phyloP scores from a whole-genome alignment of 1,284 basidiomycete genomes.

The Sanghuangporus weigelae region DNA sequence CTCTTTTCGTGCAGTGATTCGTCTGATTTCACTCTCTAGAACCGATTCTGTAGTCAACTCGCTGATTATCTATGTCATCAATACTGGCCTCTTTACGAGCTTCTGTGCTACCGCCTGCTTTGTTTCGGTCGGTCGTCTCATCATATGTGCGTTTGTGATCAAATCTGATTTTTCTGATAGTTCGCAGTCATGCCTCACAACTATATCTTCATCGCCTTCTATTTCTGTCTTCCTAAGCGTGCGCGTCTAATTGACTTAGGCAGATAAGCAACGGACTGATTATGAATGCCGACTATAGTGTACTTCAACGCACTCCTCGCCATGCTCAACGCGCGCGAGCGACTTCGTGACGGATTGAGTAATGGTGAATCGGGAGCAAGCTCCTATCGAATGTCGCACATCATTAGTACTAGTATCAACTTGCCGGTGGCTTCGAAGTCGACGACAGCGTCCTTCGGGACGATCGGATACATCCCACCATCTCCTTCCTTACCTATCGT shows the following conservation, averaged over 20 bases:
- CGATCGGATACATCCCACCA: not conserved
- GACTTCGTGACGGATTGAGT: not conserved
- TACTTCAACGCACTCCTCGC: slow-evolving; percentile 15
- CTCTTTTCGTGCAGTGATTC: not conserved
- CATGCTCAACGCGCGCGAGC: slow-evolving; percentile 7
- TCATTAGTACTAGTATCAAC: not conserved
- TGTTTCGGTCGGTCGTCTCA: not conserved
- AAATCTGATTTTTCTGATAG: slow-evolving; percentile 7
- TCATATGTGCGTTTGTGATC: not conserved
- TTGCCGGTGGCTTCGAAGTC: not conserved
- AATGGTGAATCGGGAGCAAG: not conserved
- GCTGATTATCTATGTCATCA: slow-evolving; percentile 1
- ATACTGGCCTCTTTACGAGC: too few relatives aligned
- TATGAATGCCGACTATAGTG: not conserved
- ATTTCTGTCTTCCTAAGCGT: slow-evolving; percentile 23
- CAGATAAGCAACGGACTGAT: not conserved
- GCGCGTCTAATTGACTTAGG: not conserved
- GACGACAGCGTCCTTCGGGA: not conserved
- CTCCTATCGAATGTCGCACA: not conserved
- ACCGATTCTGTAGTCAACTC: slow-evolving; percentile 3
- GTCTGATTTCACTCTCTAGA: not conserved
- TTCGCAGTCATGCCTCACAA: slow-evolving; percentile 22
- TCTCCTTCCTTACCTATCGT: not conserved
- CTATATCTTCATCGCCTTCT: slow-evolving; percentile 23
- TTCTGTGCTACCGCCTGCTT: slow-evolving; percentile 7